Evolutionary conservation across 1,139 yeast genomes (phyloP).

Genomic region (Hansenula lynferdii): DNA sequence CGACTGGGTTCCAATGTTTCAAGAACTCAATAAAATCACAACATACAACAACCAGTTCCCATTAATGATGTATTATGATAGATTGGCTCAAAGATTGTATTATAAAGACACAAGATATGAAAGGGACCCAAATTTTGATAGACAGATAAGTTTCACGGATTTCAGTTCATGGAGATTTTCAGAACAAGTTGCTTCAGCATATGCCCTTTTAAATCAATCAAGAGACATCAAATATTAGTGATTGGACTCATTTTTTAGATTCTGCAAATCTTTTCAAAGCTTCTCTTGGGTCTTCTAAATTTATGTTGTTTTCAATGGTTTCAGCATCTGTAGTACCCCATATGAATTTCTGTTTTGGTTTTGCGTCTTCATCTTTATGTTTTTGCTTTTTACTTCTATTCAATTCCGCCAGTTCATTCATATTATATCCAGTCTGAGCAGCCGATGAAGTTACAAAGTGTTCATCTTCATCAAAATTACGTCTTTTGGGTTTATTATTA

Average conservation of each 20-base stretch:
- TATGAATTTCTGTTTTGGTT: conserved; percentile 7
- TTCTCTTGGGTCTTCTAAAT: conserved; percentile 31
- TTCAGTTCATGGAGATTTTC: conserved; percentile 6
- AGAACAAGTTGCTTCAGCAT: conserved; percentile 4
- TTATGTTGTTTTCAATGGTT: conserved; percentile 7
- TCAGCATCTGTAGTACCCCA: conserved; percentile 12
- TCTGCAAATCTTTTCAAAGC: conserved; percentile 30
- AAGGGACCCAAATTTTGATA: neutral
- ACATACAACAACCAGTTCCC: conserved; percentile 11
- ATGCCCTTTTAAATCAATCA: conserved; percentile 1
- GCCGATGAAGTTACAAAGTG: conserved; percentile 17
- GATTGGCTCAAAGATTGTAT: conserved; percentile 13
- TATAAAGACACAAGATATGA: conserved; percentile 6
- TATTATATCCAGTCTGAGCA: conserved; percentile 24
- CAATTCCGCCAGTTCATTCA: conserved; percentile 14
- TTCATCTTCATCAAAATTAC: conserved; percentile 31
- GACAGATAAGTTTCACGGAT: conserved; percentile 2
- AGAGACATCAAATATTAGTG: conserved; percentile 6
- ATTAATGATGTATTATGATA: conserved; percentile 19
- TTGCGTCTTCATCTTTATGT: neutral
- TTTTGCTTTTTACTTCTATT: conserved; percentile 3
- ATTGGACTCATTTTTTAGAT: conserved; percentile 14
- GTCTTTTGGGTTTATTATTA: conserved; percentile 29
- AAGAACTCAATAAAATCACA: conserved; percentile 10
- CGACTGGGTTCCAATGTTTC: conserved; percentile 20